phyloP scores from a whole-genome alignment of 129 eudicot genomes.

The Escallonia herrerae region DNA sequence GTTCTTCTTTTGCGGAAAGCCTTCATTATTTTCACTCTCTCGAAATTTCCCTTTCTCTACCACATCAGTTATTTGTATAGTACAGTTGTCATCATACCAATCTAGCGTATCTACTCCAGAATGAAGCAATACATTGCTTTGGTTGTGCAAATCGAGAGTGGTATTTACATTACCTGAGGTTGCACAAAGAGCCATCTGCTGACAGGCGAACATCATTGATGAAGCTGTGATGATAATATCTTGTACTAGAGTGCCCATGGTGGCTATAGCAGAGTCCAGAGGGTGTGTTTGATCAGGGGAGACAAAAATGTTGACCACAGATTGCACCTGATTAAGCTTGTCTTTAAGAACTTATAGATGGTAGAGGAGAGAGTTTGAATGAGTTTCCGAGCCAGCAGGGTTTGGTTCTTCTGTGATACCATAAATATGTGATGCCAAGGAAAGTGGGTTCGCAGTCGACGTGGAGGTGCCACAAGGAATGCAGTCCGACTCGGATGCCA shows the following conservation, averaged over 20 bases:
- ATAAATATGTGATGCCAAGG: too few species aligned
- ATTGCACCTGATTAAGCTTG: conserved; percentile 44
- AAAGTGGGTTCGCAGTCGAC: too few species aligned
- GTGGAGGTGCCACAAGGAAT: too few species aligned
- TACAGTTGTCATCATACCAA: conserved; percentile 25
- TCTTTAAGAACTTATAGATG: conserved; percentile 47
- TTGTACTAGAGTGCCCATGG: conserved; percentile 50
- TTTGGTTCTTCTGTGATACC: conserved; percentile 1
- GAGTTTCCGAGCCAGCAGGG: conserved; percentile 15
- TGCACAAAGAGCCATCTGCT: conserved; percentile 35
- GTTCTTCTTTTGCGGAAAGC: conserved; percentile 15
- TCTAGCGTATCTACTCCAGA: conserved; percentile 3
- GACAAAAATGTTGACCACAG: conserved; percentile 27
- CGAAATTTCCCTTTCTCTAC: conserved; percentile 1
- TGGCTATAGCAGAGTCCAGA: conserved; percentile 34
- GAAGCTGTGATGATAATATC: conserved; percentile 70
- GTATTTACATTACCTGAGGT: background rate
- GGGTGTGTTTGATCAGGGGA: conserved; percentile 16
- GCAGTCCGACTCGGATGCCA: too few species aligned
- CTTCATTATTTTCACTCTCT: conserved; percentile 11
- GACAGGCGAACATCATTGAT: conserved; percentile 66
- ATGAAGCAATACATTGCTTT: background rate
- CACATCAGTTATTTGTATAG: conserved; percentile 14
- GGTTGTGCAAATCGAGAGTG: background rate
- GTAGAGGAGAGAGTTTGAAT: conserved; percentile 36